A percentile compares a stretch with the other conserved stretches of the same genome.
These are phyloP conservation scores for Hyphopichia khmerensis DNA, from an alignment of 1,139 yeast species.

Conservation along the genomic window DNA sequence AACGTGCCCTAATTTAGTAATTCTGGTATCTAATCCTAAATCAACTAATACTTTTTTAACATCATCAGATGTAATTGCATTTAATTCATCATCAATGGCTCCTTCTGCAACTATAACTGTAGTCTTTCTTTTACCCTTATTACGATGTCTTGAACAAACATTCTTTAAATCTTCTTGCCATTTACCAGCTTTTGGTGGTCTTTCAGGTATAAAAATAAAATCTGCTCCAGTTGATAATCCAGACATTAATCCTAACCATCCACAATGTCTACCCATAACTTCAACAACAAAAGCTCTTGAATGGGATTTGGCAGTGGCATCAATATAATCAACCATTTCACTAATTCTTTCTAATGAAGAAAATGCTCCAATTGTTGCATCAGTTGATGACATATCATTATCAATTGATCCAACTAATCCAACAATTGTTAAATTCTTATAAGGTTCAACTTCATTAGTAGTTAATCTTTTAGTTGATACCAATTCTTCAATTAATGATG, in stretches of 20 bases:
- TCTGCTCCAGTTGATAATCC: constrained; percentile 97
- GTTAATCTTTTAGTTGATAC: constrained; percentile 54
- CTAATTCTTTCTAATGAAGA: constrained; percentile 92
- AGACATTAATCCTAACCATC: constrained; percentile 97
- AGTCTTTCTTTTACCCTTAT: constrained; percentile 87
- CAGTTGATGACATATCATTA: constrained; percentile 96
- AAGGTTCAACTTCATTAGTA: constrained; percentile 53
- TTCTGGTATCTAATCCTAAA: constrained; percentile 88
- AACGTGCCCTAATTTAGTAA: constrained; percentile 94
- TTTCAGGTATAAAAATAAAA: constrained; percentile 89
- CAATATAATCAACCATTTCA: constrained; percentile 91
- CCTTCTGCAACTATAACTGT: constrained; percentile 98
- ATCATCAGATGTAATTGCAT: constrained; percentile 75
- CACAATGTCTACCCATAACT: constrained; percentile 99
- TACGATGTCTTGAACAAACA: constrained; percentile 72
- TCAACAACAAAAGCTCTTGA: constrained; percentile 97
- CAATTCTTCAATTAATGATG: constrained; percentile 74
- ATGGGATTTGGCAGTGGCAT: constrained; percentile 95
- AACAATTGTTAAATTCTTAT: constrained; percentile 79
- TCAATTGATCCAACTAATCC: constrained; percentile 97
- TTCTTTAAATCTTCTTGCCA: constrained; percentile 81
- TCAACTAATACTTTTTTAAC: constrained; percentile 80
- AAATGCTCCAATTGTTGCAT: constrained; percentile 94
- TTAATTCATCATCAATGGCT: constrained; percentile 80
- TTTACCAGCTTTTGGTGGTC: constrained; percentile 62